These are phyloP conservation scores for Fusarium musae DNA, from an alignment of 2,329 filamentous ascomycete genomes.

Conservation along the genomic window DNA sequence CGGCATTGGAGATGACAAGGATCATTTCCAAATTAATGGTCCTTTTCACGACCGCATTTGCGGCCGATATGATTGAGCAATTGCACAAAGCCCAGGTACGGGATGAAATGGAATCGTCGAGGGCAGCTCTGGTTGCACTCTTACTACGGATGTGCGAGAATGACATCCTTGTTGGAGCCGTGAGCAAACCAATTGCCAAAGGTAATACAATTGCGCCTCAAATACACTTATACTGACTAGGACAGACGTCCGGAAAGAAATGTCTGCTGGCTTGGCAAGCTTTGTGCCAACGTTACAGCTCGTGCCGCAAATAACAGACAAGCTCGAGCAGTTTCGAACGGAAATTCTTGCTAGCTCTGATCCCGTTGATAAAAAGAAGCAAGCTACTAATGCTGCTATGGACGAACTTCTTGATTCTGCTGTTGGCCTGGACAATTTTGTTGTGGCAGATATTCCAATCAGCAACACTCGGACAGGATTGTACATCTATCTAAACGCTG, in stretches of 20 bases:
- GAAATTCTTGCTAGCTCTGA: conserved; percentile 67
- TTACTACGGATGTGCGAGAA: conserved; percentile 72
- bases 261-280: conserved; percentile 61
- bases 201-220: conserved; percentile 50
- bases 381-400: conserved; percentile 60
- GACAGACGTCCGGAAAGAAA: conserved; percentile 58
- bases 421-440: conserved; percentile 65
- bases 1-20: conserved; percentile 62
- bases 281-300: conserved; percentile 70
- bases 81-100: conserved; percentile 57
- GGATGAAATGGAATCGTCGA: conserved; percentile 69
- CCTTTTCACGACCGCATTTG: conserved; percentile 64
- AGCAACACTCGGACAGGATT: conserved; percentile 83
- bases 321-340: conserved; percentile 67
- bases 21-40: conserved; percentile 69
- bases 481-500: conserved; percentile 85
- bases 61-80: conserved; percentile 60
- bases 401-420: conserved; percentile 68
- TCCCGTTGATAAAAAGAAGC: conserved; percentile 63
- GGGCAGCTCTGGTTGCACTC: conserved; percentile 72
- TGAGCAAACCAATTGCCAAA: conserved; percentile 65
- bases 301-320: conserved; percentile 63
- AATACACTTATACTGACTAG: not conserved
- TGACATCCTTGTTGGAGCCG: conserved; percentile 61
- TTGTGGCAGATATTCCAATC: conserved; percentile 72